Conservation (phyloP, 305 asterid genomes). For the Vinca major region DNA sequence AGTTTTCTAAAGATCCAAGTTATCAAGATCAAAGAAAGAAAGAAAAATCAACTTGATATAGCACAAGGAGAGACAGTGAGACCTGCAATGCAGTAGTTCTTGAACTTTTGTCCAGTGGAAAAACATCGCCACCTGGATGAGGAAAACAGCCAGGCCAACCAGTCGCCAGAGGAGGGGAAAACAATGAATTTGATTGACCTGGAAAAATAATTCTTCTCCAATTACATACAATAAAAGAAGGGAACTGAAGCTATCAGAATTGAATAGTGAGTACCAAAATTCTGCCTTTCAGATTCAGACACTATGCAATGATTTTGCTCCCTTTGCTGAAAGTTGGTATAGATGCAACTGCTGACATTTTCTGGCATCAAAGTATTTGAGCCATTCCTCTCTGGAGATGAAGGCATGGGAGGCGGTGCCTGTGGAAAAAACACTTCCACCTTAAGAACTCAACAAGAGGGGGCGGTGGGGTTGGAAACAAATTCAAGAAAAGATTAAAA, state of each 20-base stretch:
- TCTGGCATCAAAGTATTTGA: constrained; percentile 14
- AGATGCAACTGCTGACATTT: constrained; percentile 11
- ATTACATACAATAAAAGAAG: background rate
- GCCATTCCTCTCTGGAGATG: constrained; percentile 28
- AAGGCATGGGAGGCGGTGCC: constrained; percentile 31
- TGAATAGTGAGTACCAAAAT: constrained; percentile 9
- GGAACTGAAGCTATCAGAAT: background rate
- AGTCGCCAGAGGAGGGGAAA: constrained; percentile 29
- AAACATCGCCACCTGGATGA: constrained; percentile 34
- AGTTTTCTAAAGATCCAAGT: background rate
- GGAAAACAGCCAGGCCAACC: constrained; percentile 41
- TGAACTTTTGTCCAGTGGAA: constrained; percentile 29
- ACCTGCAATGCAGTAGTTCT: constrained; percentile 35
- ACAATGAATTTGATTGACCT: constrained; percentile 5
- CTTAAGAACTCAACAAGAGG: background rate
- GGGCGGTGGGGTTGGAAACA: background rate
- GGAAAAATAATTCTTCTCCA: background rate
- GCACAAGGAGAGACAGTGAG: background rate
- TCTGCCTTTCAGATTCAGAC: constrained; percentile 3
- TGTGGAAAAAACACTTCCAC: constrained; percentile 9
- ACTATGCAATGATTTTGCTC: constrained; percentile 34
- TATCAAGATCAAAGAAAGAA: background rate
- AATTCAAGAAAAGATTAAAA: no score
- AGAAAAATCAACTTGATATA: background rate
- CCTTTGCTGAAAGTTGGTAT: constrained; percentile 22